Evolutionary conservation across 371 early-diverging fungal genomes (phyloP).

Genomic region (Mortierella sp.): DNA sequence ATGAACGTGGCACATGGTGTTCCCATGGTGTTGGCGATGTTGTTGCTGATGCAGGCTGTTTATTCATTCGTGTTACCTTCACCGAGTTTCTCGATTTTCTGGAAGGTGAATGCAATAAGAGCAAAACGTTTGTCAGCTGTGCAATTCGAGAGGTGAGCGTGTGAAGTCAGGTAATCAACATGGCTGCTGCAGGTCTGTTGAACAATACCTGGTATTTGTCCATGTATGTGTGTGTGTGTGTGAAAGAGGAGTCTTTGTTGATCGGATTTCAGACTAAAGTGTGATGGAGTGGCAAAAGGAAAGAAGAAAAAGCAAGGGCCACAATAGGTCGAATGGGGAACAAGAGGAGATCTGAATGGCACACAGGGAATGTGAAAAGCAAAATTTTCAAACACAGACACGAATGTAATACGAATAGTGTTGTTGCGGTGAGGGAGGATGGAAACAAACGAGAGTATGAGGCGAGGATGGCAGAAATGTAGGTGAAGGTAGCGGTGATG

Average conservation of each 20-base stretch:
- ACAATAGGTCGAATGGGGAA: neutral
- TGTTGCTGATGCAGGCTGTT: neutral
- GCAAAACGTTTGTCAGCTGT: neutral
- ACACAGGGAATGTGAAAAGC: neutral
- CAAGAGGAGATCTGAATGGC: slow-evolving; percentile 7
- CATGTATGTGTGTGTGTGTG: neutral
- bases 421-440: neutral
- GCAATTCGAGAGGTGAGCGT: slow-evolving; percentile 61
- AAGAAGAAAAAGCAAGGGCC: slow-evolving; percentile 2
- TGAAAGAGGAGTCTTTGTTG: neutral
- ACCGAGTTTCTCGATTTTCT: slow-evolving; percentile 95
- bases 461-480: neutral
- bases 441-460: neutral
- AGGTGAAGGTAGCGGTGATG: neutral
- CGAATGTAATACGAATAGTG: neutral
- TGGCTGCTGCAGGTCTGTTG: neutral
- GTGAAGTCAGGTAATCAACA: neutral
- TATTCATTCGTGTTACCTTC: slow-evolving; percentile 71
- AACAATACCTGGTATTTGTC: slow-evolving; percentile 6
- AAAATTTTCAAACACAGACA: slow-evolving; percentile 3
- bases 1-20: neutral
- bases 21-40: neutral
- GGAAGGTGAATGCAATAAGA: slow-evolving; percentile 2
- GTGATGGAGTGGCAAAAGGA: neutral
- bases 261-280: neutral